Evolutionary conservation across 1,139 yeast genomes (phyloP).

Genomic region (Saccharomyces pastorianus): DNA sequence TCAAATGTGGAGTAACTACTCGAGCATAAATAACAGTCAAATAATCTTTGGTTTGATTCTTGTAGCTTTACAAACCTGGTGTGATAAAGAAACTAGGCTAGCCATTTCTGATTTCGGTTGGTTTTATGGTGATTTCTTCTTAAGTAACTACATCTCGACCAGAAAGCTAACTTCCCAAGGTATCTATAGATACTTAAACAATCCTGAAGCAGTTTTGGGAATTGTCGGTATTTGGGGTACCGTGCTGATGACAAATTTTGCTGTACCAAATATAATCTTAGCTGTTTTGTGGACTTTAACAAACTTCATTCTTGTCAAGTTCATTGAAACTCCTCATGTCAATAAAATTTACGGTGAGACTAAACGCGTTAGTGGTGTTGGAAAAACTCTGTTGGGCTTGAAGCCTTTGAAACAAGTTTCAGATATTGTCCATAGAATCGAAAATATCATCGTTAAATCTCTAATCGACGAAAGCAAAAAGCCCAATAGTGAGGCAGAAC

Average conservation of each 20-base stretch:
- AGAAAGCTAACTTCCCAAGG: conserved; percentile 64
- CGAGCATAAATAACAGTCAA: conserved; percentile 34
- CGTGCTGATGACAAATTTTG: conserved; percentile 50
- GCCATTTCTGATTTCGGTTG: conserved; percentile 82
- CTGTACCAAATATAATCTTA: conserved; percentile 46
- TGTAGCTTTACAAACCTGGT: conserved; percentile 60
- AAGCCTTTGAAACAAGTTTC: conserved; percentile 32
- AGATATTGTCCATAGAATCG: conserved; percentile 28
- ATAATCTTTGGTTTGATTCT: conserved; percentile 52
- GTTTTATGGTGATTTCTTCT: conserved; percentile 84
- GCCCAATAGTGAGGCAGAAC: conserved; percentile 1
- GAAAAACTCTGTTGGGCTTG: conserved; percentile 44
- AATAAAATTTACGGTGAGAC: conserved; percentile 62
- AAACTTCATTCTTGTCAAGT: conserved; percentile 59
- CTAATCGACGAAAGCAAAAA: conserved; percentile 9
- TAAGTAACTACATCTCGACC: conserved; percentile 43
- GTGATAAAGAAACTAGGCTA: conserved; percentile 60
- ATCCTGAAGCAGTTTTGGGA: conserved; percentile 78
- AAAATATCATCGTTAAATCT: conserved; percentile 19
- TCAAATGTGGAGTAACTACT: conserved; percentile 16
- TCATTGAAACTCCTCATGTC: conserved; percentile 77
- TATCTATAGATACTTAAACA: conserved; percentile 73
- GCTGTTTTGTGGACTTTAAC: conserved; percentile 64
- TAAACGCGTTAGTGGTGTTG: conserved; percentile 49
- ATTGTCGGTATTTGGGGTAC: conserved; percentile 81